A percentile compares a stretch with the other conserved stretches of the same genome.
phyloP scores from a whole-genome alignment of 257 asterid species.

The Forsythia viridissima region DNA sequence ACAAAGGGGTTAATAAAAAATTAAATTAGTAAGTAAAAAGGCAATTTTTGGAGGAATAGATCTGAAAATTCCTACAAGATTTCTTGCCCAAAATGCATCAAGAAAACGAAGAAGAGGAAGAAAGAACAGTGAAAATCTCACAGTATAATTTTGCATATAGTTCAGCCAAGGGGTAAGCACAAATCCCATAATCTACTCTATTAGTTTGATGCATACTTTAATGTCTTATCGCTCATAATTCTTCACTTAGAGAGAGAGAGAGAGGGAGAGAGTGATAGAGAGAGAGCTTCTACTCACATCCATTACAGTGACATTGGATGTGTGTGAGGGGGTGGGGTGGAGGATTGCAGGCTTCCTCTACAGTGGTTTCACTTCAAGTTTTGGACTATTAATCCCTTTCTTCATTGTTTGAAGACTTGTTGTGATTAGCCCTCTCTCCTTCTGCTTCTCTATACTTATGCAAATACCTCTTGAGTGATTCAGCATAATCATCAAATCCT shows the following conservation, averaged over 20 bases:
- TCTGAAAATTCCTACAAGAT: background rate
- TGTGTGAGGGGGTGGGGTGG: background rate
- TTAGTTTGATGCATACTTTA: background rate
- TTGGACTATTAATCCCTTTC: background rate
- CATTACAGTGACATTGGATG: background rate
- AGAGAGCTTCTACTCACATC: background rate
- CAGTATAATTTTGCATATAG: background rate
- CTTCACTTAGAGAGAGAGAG: too few species aligned
- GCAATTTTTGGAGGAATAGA: background rate
- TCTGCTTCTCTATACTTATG: constrained; percentile 28
- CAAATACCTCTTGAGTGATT: constrained; percentile 24
- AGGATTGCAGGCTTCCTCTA: background rate
- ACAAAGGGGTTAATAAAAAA: background rate
- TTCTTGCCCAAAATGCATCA: background rate
- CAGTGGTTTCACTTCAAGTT: background rate
- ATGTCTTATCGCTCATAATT: too few species aligned
- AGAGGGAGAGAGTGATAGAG: too few species aligned
- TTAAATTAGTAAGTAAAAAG: background rate
- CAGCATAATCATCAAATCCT: constrained; percentile 33
- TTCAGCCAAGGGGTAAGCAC: background rate
- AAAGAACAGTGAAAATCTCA: background rate
- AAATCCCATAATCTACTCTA: background rate
- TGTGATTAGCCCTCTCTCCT: constrained; percentile 29
- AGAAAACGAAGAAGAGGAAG: background rate
- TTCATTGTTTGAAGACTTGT: background rate